These are phyloP conservation scores for Wallacemonas collosoma DNA, from an alignment of 208 protist species.

Conservation along the genomic window DNA sequence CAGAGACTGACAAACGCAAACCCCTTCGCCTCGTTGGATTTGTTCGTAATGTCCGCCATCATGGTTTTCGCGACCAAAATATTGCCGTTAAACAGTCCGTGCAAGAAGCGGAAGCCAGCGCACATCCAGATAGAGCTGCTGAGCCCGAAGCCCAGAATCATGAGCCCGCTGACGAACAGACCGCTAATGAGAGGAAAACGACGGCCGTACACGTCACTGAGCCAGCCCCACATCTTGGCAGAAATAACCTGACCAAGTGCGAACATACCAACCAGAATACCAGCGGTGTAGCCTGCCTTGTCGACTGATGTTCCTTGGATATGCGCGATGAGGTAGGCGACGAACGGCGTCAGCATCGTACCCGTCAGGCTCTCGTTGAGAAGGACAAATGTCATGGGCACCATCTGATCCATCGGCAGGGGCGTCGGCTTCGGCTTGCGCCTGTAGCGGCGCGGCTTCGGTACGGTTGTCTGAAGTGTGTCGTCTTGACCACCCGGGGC, in stretches of 20 bases:
- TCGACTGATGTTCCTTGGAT: conserved; percentile 35
- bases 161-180: conserved; percentile 60
- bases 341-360: conserved; percentile 68
- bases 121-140: conserved; percentile 53
- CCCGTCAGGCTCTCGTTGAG: conserved; percentile 64
- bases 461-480: not conserved
- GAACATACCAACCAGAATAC: conserved; percentile 46
- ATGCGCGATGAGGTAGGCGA: conserved; percentile 50
- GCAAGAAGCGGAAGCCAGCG: conserved; percentile 55
- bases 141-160: conserved; percentile 73
- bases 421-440: conserved; percentile 38
- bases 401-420: conserved; percentile 56
- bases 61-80: conserved; percentile 82
- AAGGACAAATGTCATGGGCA: conserved; percentile 57
- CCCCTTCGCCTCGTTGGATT: conserved; percentile 70
- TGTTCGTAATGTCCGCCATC: conserved; percentile 78
- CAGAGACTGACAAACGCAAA: conserved; percentile 97
- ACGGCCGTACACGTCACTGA: conserved; percentile 71
- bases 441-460: conserved; percentile 10
- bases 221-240: conserved; percentile 51
- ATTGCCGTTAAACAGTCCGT: conserved; percentile 78
- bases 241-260: conserved; percentile 66
- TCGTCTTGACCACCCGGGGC: no score
- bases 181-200: conserved; percentile 51
- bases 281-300: conserved; percentile 63